Conservation (phyloP, 805 yeast genomes). For the Yamadazyma phyllophila region DNA sequence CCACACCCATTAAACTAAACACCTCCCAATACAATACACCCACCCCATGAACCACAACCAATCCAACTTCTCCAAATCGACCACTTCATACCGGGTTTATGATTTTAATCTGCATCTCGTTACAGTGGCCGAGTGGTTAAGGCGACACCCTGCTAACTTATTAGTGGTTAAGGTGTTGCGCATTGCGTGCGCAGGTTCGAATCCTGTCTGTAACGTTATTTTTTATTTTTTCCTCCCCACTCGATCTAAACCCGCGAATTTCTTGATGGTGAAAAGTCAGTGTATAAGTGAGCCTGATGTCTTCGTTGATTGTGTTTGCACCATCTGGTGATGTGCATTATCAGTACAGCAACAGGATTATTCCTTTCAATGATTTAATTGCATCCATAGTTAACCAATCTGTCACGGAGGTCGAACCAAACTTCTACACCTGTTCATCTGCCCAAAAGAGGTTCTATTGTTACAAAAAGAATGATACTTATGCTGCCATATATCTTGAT, state of each 20-base stretch:
- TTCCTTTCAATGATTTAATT: conserved; percentile 41
- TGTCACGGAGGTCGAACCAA: conserved; percentile 27
- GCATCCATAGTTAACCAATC: conserved; percentile 35
- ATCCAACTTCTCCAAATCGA: no score
- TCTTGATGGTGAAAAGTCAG: not conserved
- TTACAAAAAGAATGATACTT: conserved; percentile 22
- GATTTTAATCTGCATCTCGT: conserved; percentile 19
- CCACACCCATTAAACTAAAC: no score
- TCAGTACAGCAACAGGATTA: conserved; percentile 33
- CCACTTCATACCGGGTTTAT: not conserved
- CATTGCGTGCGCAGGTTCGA: conserved; percentile 90
- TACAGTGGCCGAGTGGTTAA: conserved; percentile 91
- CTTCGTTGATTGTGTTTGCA: conserved; percentile 36
- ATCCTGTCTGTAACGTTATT: conserved; percentile 96
- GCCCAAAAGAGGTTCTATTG: conserved; percentile 37
- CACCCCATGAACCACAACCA: no score
- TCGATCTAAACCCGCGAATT: not conserved
- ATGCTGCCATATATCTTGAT: conserved; percentile 40
- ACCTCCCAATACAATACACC: no score
- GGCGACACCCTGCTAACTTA: conserved; percentile 79
- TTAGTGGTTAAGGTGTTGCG: conserved; percentile 44
- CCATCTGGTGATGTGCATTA: conserved; percentile 37
- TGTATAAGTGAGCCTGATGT: conserved; percentile 23
- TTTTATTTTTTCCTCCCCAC: conserved; percentile 46
- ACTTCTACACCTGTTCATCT: conserved; percentile 30